Percentiles rank a stretch among this genome's conserved stretches.
phyloP scores from a whole-genome alignment of 352 stramenopile species.

The Phytopythium mirpurense region DNA sequence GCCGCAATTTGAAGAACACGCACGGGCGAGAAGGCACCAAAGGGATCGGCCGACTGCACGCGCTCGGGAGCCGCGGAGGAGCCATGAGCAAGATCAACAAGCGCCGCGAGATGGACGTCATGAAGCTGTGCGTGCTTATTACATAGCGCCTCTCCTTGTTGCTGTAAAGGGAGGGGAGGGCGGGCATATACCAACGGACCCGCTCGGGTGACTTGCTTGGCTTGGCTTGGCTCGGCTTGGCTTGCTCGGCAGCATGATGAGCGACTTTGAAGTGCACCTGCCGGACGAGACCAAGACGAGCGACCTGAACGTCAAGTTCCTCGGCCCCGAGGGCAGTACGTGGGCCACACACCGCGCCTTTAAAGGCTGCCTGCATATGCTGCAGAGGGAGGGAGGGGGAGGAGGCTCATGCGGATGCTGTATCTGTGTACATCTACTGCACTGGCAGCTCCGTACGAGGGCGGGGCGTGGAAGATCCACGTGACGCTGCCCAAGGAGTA shows the following conservation, averaged over 20 bases:
- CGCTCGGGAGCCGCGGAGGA: not conserved
- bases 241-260: slow-evolving; percentile 74
- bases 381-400: too few species aligned
- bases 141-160: too few species aligned
- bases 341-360: too few species aligned
- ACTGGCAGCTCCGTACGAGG: slow-evolving; percentile 83
- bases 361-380: too few species aligned
- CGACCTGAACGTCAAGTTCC: slow-evolving; percentile 85
- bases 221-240: too few species aligned
- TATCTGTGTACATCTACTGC: slow-evolving; percentile 4
- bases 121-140: slow-evolving; percentile 84
- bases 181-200: not conserved
- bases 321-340: slow-evolving; percentile 81
- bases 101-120: slow-evolving; percentile 85
- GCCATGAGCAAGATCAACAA: slow-evolving; percentile 75
- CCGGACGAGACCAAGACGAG: slow-evolving; percentile 78
- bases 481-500: slow-evolving; percentile 91
- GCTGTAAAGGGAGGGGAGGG: too few species aligned
- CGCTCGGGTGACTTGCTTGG: too few species aligned
- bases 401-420: not conserved
- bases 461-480: slow-evolving; percentile 91
- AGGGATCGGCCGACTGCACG: too few species aligned
- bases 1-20: slow-evolving; percentile 7
- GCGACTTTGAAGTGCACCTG: slow-evolving; percentile 84
- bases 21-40: slow-evolving; percentile 9